Evolutionary conservation across 2,329 filamentous ascomycete genomes (phyloP).

Genomic region (Conoideocrella luteorostrata): DNA sequence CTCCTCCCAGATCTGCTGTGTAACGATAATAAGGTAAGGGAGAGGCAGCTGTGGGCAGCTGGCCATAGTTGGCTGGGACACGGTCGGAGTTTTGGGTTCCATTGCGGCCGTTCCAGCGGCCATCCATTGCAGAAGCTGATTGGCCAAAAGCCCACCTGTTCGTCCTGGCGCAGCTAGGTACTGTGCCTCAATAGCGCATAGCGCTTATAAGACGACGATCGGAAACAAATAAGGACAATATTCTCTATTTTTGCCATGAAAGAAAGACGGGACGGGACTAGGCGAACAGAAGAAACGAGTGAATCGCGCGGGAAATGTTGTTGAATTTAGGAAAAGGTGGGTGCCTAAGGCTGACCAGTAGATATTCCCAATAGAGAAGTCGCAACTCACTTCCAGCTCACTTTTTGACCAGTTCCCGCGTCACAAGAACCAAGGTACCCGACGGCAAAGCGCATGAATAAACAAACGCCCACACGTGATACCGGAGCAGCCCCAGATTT

Average conservation of each 20-base stretch:
- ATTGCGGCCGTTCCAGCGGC: slow-evolving; percentile 5
- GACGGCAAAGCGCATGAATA: not conserved
- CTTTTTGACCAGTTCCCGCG: slow-evolving; percentile 1
- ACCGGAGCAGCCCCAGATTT: too few relatives aligned
- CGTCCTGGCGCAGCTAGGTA: not conserved
- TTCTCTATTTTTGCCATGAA: not conserved
- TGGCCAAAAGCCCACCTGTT: not conserved
- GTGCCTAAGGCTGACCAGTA: slow-evolving; percentile 8
- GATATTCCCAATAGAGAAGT: slow-evolving; percentile 5
- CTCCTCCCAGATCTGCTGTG: slow-evolving; percentile 4
- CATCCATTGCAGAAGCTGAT: slow-evolving; percentile 7
- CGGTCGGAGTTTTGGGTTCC: slow-evolving; percentile 3
- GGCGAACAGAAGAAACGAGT: not conserved
- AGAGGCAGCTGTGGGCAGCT: slow-evolving; percentile 18
- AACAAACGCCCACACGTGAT: too few relatives aligned
- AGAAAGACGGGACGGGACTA: not conserved
- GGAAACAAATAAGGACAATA: slow-evolving; percentile 1
- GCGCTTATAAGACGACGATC: slow-evolving; percentile 1
- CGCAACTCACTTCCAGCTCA: slow-evolving; percentile 11
- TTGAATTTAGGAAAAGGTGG: slow-evolving; percentile 1
- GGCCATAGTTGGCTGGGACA: slow-evolving; percentile 2
- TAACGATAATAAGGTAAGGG: slow-evolving; percentile 5
- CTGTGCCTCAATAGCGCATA: slow-evolving; percentile 1
- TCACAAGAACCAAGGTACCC: not conserved
- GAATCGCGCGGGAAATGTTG: not conserved